Base-by-base conservation (phyloP, 1,284 basidiomycete species). In the Cutaneotrichosporon sp. region DNA sequence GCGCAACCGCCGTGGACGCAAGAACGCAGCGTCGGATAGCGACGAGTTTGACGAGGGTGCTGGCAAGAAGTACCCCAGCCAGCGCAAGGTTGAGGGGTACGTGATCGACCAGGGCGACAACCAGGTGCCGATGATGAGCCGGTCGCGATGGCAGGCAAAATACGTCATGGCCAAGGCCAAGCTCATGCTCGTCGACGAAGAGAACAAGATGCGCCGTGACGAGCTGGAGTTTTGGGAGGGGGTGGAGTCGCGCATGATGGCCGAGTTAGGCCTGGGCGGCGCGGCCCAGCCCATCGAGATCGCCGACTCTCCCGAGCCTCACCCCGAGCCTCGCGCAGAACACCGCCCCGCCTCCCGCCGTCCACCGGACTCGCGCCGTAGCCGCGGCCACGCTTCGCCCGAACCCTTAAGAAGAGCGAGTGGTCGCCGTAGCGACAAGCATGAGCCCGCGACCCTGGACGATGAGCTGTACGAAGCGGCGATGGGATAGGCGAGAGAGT, bases 121-220 rank as follows among this genome's bases (percentile, higher is more conserved):
- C 7, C 69, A 71, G 36, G 62, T 75, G n/a, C 64, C 66, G 18
- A 59, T 77, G 38, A 64, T 75, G 57, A 61, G 68, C 22, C 63
- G 73, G 45, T 64, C 56, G 6, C 62, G 67, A 38, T 76, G 73
- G 71, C 73, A 75, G 63, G 70, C 67, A 27, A 70, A 67, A 53
- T 78, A 75, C 58, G 67, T 78, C 20, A 73, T 76, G 70, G 71
- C 72, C 45, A 78, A 78, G 62, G 76, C 74, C 24, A 76, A 76
- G 59, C 66, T 78, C 63, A 77, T 78, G 76, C 67, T 78, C 59
- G 70, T 75, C 13, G 73, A 74, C 27, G 76, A 78, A 59, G 76
- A 78, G 66, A 77, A 76, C 66, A 60, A 59, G 50, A 75, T 77
- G 74, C 66, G 76, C 56, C 56, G 70, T 24, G 59, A 60, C 46